Conservation (phyloP, 176 grass and related monocot genomes). For the Echinochloa phyllopogon region DNA sequence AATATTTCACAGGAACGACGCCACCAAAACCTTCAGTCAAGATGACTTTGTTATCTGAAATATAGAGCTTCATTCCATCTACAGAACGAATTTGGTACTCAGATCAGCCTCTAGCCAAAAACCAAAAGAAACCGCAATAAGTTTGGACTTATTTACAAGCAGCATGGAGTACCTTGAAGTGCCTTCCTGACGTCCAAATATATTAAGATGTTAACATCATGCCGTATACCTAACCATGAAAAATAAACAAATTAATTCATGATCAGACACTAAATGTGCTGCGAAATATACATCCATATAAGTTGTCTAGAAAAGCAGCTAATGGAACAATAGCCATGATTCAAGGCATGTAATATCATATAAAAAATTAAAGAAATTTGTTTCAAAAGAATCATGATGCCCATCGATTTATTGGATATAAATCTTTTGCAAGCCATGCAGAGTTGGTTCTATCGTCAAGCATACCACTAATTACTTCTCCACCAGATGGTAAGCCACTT, state of each 20-base stretch:
- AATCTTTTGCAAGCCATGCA: neutral
- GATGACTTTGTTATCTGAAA: conserved; percentile 87
- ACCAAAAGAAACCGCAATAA: neutral
- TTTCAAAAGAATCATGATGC: neutral
- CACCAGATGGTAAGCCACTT: conserved; percentile 73
- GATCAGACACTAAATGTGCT: neutral
- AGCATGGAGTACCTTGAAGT: conserved; percentile 58
- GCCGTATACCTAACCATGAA: conserved; percentile 66
- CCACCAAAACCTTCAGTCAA: conserved; percentile 78
- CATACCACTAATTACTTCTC: conserved; percentile 81
- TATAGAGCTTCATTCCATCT: conserved; percentile 87
- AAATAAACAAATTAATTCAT: neutral
- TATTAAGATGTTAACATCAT: conserved; percentile 77
- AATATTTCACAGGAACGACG: conserved; percentile 68
- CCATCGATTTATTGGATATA: neutral
- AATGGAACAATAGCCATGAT: neutral
- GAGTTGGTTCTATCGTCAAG: neutral
- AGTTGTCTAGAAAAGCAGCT: neutral
- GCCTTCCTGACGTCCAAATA: conserved; percentile 84
- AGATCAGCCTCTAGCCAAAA: neutral
- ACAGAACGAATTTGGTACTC: neutral
- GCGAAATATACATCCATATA: neutral
- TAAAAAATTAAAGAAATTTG: neutral
- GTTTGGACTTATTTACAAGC: neutral
- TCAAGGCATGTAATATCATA: no score